A percentile compares a stretch with the other conserved stretches of the same genome.
These are phyloP conservation scores for Postia placenta DNA, from an alignment of 768 basidiomycete species.

Conservation along the genomic window DNA sequence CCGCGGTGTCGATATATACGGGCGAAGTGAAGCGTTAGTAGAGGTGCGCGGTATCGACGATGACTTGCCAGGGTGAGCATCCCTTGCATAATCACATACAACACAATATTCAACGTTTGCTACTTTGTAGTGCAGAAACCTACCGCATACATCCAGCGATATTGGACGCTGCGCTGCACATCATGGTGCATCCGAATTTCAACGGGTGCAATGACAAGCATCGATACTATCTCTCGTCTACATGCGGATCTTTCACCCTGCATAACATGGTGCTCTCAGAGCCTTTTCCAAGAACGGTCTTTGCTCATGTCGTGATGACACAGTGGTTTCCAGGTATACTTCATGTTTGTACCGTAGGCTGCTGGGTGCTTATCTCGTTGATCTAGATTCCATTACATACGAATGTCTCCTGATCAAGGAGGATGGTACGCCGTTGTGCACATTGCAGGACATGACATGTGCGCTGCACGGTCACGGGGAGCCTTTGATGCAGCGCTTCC, in stretches of 20 bases:
- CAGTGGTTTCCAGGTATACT: slow-evolving; percentile 27
- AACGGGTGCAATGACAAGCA: slow-evolving; percentile 23
- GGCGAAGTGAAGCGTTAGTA: slow-evolving; percentile 1
- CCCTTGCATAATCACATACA: not conserved
- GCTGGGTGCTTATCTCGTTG: not conserved
- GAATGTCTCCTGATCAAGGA: slow-evolving; percentile 24
- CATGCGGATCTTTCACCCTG: slow-evolving; percentile 8
- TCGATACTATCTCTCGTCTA: slow-evolving; percentile 28
- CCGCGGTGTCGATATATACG: not conserved
- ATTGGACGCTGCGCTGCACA: slow-evolving; percentile 31
- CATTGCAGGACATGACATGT: slow-evolving; percentile 11
- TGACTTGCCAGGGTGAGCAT: slow-evolving; percentile 3
- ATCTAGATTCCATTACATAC: slow-evolving; percentile 21
- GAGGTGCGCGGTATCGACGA: slow-evolving; percentile 1
- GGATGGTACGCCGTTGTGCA: slow-evolving; percentile 18
- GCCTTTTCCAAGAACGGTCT: slow-evolving; percentile 15
- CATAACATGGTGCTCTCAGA: slow-evolving; percentile 15
- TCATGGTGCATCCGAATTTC: slow-evolving; percentile 25
- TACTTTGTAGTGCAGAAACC: not conserved
- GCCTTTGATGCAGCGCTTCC: too few relatives aligned
- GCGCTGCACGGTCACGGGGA: slow-evolving; percentile 5
- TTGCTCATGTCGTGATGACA: slow-evolving; percentile 17
- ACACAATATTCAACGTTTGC: not conserved
- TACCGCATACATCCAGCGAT: slow-evolving; percentile 23
- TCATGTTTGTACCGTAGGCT: not conserved